A percentile compares a stretch with the other conserved stretches of the same genome.
These are phyloP conservation scores for Hypoxylon sp. DNA, from an alignment of 2,329 filamentous ascomycete species.

Conservation along the genomic window DNA sequence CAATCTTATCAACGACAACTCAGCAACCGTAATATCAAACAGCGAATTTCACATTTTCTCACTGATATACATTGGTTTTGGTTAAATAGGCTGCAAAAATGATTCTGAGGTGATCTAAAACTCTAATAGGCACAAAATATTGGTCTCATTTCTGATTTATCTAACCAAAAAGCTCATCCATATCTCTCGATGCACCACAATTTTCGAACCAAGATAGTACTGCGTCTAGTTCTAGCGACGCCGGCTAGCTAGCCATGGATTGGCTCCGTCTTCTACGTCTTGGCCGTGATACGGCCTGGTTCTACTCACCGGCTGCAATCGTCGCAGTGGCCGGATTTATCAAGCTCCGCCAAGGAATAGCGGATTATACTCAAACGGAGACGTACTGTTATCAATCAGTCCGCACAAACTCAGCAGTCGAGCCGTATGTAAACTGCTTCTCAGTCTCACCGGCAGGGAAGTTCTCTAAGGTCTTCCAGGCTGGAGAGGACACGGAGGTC, in stretches of 20 bases:
- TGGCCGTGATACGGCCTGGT: constrained; percentile 42
- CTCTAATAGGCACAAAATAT: neutral
- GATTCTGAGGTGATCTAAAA: neutral
- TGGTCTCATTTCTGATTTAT: neutral
- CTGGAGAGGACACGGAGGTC: constrained; percentile 48
- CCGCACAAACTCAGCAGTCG: constrained; percentile 56
- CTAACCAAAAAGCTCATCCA: neutral
- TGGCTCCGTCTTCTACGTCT: constrained; percentile 39
- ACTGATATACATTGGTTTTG: neutral
- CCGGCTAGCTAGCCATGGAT: constrained; percentile 38
- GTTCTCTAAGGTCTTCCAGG: constrained; percentile 64
- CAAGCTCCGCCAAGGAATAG: constrained; percentile 43
- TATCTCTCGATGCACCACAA: constrained; percentile 2
- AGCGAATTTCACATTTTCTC: neutral
- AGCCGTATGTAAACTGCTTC: constrained; percentile 66
- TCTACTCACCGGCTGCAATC: constrained; percentile 41
- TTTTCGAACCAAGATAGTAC: neutral
- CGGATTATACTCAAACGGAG: constrained; percentile 47
- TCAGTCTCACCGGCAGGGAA: constrained; percentile 62
- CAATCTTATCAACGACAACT: constrained; percentile 26
- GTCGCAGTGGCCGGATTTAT: constrained; percentile 46
- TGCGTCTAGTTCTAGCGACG: neutral
- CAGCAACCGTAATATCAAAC: constrained; percentile 3
- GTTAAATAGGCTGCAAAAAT: neutral
- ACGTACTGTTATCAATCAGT: constrained; percentile 62